phyloP scores from a whole-genome alignment of 1,139 yeast species.

The Pichia kudriavzevii region DNA sequence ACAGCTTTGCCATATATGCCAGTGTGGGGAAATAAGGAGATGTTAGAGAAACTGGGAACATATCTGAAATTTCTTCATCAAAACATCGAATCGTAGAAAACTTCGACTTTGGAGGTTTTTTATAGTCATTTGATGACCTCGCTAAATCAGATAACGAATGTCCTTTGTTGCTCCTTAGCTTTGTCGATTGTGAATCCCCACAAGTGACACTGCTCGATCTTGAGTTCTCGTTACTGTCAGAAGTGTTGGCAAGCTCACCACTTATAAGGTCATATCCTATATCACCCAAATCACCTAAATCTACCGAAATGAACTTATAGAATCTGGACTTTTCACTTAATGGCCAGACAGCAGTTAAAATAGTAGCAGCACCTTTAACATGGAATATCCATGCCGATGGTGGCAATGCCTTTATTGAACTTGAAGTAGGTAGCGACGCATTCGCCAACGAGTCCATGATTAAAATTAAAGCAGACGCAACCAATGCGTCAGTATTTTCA shows the following conservation, averaged over 20 bases:
- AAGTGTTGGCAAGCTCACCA: constrained; percentile 25
- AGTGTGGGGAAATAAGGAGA: constrained; percentile 83
- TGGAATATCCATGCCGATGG: constrained; percentile 97
- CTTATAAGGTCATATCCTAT: constrained; percentile 48
- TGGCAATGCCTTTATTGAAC: constrained; percentile 57
- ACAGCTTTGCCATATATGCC: constrained; percentile 78
- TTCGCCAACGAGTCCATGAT: constrained; percentile 93
- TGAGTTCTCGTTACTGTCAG: constrained; percentile 15
- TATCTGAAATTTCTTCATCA: constrained; percentile 75
- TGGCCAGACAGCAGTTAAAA: constrained; percentile 91
- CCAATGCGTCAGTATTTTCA: constrained; percentile 85
- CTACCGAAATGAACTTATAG: constrained; percentile 71
- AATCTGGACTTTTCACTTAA: constrained; percentile 70
- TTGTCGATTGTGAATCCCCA: not conserved
- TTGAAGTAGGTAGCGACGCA: constrained; percentile 68
- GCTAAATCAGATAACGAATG: constrained; percentile 11
- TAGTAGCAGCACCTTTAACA: constrained; percentile 94
- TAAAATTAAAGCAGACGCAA: constrained; percentile 80
- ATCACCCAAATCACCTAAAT: constrained; percentile 77
- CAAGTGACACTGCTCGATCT: constrained; percentile 6
- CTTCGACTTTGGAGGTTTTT: constrained; percentile 25
- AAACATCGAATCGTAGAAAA: constrained; percentile 70
- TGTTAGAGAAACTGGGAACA: constrained; percentile 75
- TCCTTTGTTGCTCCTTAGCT: not conserved
- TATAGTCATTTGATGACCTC: constrained; percentile 10